Evolutionary conservation across 1,284 basidiomycete species (phyloP), one percentile per base, ranked within the genome.

Genomic region (Trichosporon sp.): DNA sequence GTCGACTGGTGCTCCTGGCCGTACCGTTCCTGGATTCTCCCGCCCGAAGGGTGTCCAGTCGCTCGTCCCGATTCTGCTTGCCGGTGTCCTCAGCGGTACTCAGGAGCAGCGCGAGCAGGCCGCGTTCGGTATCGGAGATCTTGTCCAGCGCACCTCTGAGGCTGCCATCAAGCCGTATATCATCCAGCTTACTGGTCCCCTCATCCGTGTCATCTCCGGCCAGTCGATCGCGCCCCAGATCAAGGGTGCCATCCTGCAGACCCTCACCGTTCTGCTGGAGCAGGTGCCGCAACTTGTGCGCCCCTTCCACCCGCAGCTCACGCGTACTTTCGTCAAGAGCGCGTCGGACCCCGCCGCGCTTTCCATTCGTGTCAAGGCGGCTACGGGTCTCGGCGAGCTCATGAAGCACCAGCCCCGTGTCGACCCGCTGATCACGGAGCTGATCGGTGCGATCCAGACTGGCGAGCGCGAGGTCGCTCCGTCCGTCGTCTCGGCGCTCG

Each of bases 281-380:
- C 88, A 89, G 67, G 92, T 98, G 21, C 95, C 96, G 0, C 86
- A 88, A 21, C 93, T 97, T 76, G 94, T 98, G 75, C 94, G 94
- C 81, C 96, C 96, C 0, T 99, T 99, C 90, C 98, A 98, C 87
- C 97, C 96, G 1, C 96, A 99, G 81, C 86, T 99, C 46, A 96
- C 98, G 81, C 89, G 96, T 51, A 98, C 95, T 0, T 99, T 99
- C 80, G 92, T 98, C 84, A 99, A 99, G 85, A 93, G 94, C 48
- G 88, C 92, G 0, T 89, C 91, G 71, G 96, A 99, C 81, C 85
- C 91, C 0, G 88, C 91, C 1, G 93, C 92, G 76, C 85, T 88
- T 1, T 90, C 89, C 19, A 94, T 99, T 35, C 90, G 96, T 67
- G 90, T 86, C 72, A 90, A 89, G 68, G 96, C 95, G 0, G 93